Evolutionary conservation across 2,329 filamentous ascomycete species (phyloP).

Genomic region (Truncatella angustata): DNA sequence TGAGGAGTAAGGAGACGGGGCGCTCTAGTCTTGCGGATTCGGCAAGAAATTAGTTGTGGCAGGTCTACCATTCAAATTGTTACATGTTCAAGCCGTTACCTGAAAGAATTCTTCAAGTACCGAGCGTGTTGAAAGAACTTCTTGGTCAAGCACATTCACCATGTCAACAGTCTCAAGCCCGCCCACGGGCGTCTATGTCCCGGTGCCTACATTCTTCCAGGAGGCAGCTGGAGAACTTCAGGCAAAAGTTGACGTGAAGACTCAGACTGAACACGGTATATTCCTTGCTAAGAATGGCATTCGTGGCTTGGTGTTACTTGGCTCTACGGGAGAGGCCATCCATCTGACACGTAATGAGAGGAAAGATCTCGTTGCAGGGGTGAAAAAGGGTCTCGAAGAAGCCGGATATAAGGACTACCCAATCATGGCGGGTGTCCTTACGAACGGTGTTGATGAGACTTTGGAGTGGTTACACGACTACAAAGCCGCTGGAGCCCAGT

Average conservation of each 20-base stretch:
- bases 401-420: conserved; percentile 58
- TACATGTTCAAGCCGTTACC: too few species aligned
- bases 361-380: conserved; percentile 49
- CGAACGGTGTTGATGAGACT: conserved; percentile 26
- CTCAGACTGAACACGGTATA: conserved; percentile 57
- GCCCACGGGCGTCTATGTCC: conserved; percentile 57
- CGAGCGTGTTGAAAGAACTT: too few species aligned
- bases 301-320: conserved; percentile 59
- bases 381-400: conserved; percentile 52
- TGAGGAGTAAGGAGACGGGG: too few species aligned
- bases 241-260: conserved; percentile 54
- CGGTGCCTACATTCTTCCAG: conserved; percentile 64
- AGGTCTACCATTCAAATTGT: too few species aligned
- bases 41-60: too few species aligned
- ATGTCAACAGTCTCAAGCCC: conserved; percentile 26
- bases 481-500: conserved; percentile 57
- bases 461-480: conserved; percentile 48
- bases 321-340: conserved; percentile 63
- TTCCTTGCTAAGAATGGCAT: conserved; percentile 61
- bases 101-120: too few species aligned
- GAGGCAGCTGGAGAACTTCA: conserved; percentile 40
- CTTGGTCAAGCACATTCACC: background rate
- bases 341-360: conserved; percentile 60
- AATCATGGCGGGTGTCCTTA: conserved; percentile 44
- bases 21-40: too few species aligned